phyloP scores from a whole-genome alignment of 2,329 filamentous ascomycete species.

The Nemania serpens region DNA sequence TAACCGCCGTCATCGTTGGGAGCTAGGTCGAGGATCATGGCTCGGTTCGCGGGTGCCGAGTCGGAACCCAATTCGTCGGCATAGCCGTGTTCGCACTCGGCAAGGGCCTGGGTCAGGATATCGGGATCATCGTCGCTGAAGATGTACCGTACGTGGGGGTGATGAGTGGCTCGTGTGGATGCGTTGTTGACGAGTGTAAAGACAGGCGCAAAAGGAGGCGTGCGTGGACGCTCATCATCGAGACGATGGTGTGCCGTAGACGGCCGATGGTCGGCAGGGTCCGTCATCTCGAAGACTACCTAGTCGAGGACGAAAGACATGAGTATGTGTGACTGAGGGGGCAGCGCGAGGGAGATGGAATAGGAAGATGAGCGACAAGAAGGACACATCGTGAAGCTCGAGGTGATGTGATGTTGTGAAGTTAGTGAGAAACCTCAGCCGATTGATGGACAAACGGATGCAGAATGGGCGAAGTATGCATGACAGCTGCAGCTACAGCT shows the following conservation, averaged over 20 bases:
- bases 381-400: slow-evolving; percentile 35
- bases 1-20: slow-evolving; percentile 50
- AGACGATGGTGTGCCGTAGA: slow-evolving; percentile 27
- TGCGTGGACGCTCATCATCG: slow-evolving; percentile 31
- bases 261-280: slow-evolving; percentile 31
- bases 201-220: slow-evolving; percentile 70
- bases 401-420: background rate
- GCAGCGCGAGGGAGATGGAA: slow-evolving; percentile 5
- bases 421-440: slow-evolving; percentile 15
- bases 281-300: slow-evolving; percentile 39
- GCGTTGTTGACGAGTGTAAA: slow-evolving; percentile 84
- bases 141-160: slow-evolving; percentile 88
- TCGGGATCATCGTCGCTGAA: slow-evolving; percentile 91
- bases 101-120: slow-evolving; percentile 69
- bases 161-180: slow-evolving; percentile 73
- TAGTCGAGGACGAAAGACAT: slow-evolving; percentile 28
- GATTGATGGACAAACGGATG: slow-evolving; percentile 18
- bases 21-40: slow-evolving; percentile 61
- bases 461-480: slow-evolving; percentile 13
- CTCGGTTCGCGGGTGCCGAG: slow-evolving; percentile 44
- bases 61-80: slow-evolving; percentile 39
- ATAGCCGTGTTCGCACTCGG: slow-evolving; percentile 46
- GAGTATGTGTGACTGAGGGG: slow-evolving; percentile 18
- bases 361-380: slow-evolving; percentile 13
- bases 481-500: slow-evolving; percentile 27